Percentiles rank a stretch among this genome's conserved stretches.
phyloP scores from a whole-genome alignment of 2,329 filamentous ascomycete species.

The Fusarium algeriense region DNA sequence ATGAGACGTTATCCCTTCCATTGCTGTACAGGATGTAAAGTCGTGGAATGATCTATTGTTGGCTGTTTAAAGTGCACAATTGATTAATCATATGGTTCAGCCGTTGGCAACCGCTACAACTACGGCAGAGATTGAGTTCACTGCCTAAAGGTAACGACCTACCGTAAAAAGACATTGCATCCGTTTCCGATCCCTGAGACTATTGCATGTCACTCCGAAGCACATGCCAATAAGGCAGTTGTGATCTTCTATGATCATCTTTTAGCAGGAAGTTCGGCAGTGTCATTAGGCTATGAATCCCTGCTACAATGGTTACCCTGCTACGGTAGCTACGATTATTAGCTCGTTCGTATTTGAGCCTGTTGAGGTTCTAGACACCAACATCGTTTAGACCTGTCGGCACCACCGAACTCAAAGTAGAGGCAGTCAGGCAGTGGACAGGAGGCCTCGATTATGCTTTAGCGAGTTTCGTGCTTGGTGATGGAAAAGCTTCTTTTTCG shows the following conservation, averaged over 20 bases:
- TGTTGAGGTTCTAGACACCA: background rate
- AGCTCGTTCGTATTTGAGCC: conserved; percentile 7
- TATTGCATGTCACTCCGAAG: background rate
- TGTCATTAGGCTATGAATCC: background rate
- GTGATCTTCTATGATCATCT: background rate
- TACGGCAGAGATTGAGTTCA: background rate
- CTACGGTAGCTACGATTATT: background rate
- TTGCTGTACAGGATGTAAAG: no score
- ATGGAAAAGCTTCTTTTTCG: background rate
- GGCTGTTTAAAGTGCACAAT: no score
- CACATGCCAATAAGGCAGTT: background rate
- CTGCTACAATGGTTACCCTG: background rate
- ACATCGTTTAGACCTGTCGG: background rate
- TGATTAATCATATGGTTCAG: background rate
- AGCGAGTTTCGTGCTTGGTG: background rate
- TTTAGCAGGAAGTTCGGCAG: background rate
- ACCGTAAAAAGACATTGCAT: background rate
- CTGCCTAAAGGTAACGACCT: background rate
- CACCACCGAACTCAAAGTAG: conserved; percentile 8
- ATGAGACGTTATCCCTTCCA: no score
- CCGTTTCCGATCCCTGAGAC: background rate
- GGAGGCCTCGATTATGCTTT: conserved; percentile 1
- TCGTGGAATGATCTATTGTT: no score
- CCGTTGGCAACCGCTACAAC: background rate
- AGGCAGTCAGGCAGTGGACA: background rate